phyloP scores from a whole-genome alignment of 768 basidiomycete species.

The Daedaleopsis nitida region DNA sequence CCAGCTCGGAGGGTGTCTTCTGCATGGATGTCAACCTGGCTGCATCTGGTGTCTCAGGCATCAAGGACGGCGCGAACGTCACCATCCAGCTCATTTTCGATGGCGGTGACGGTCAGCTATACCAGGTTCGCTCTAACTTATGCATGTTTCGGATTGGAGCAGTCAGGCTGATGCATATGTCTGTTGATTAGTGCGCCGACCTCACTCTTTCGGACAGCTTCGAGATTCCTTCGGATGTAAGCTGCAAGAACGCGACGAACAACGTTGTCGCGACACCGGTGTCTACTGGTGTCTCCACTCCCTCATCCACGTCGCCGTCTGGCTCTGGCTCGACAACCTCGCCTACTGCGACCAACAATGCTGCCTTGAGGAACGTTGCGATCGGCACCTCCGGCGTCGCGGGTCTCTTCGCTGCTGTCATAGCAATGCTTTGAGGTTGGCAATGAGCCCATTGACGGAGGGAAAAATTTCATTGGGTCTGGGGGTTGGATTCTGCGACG shows the following conservation, averaged over 20 bases:
- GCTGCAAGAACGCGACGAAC: constrained; percentile 37
- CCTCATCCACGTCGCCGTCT: constrained; percentile 6
- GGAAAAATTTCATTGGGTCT: background rate
- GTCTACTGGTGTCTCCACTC: constrained; percentile 1
- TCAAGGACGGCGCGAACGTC: constrained; percentile 67
- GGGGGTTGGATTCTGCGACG: background rate
- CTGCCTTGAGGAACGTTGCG: background rate
- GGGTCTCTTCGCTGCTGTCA: constrained; percentile 10
- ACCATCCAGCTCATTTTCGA: constrained; percentile 70
- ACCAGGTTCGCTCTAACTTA: constrained; percentile 52
- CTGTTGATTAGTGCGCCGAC: constrained; percentile 71
- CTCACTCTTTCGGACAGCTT: constrained; percentile 61
- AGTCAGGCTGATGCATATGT: background rate
- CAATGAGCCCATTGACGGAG: background rate
- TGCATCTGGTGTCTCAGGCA: constrained; percentile 46
- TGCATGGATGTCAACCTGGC: constrained; percentile 72
- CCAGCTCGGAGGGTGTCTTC: constrained; percentile 56
- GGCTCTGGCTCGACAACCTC: constrained; percentile 13
- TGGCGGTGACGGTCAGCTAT: constrained; percentile 74
- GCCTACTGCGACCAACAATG: background rate
- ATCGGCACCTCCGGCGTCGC: constrained; percentile 10
- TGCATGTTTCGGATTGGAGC: background rate
- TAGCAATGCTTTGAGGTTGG: constrained; percentile 7
- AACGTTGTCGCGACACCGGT: constrained; percentile 18
- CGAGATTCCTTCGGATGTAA: constrained; percentile 46